Evolutionary conservation across 2,329 filamentous ascomycete genomes (phyloP), one percentile per base, ranked within the genome.

Genomic region (Trichoderma koningiopsis): DNA sequence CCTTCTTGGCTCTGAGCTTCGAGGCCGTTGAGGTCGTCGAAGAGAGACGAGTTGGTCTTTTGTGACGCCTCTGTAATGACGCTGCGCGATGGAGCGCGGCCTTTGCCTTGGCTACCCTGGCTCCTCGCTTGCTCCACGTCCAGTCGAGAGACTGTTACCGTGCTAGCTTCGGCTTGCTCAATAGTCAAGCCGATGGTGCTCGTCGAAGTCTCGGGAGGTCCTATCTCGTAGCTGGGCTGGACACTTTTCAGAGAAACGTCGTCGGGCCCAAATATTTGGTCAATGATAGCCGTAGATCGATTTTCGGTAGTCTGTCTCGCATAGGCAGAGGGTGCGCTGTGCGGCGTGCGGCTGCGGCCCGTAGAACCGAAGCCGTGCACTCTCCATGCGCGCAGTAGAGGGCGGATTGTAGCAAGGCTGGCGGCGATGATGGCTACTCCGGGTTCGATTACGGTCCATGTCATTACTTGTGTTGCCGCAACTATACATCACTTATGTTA

Each of bases 401-500:
- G 86, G 3, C 85, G 83, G 37, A 87, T 85, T 5, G 86, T 88
- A 27, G 84, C 84, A 13, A 87, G 78, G 70, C 84, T 86, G 2
- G 85, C 83, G 14, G 86, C 86, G 31, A 84, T 75, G 57, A 87
- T 88, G 70, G 85, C 85, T 27, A 87, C 82, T 6, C 85, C 85
- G 1, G 85, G 85, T 73, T 88, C 86, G 65, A 87, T 78, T n/a
- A 87, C 77, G 11, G 84, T 87, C 86, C 86, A 88, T 7, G 87
- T 80, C 81, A 86, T 85, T 43, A 85, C 81, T 70, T 86, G 79
- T 4, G 85, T 87, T 27, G 81, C 83, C 64, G 81, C 79, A 74
- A 80, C 84, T 86, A 57, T 10, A 40, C 14, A 27, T 1, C 22
- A 56, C 16, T 10, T 3, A n/a, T 19, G 43, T 56, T 4, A 61